Conservation (phyloP, 768 basidiomycete genomes). For the Leccinum arenicola region DNA sequence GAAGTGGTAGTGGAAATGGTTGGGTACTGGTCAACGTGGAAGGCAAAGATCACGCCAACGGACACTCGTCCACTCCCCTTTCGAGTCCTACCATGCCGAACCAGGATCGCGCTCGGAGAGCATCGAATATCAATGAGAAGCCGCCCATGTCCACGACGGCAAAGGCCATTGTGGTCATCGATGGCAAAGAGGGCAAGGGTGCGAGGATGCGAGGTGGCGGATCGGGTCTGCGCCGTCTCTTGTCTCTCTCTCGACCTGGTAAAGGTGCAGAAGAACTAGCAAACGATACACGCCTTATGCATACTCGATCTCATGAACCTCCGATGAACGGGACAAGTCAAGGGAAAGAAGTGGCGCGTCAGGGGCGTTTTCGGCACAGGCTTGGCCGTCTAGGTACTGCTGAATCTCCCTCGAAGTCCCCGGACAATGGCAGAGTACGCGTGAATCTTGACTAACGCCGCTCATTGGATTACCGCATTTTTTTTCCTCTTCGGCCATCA, state of each 20-base stretch:
- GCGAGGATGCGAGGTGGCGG: constrained; percentile 25
- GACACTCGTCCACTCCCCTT: constrained; percentile 23
- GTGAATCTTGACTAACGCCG: constrained; percentile 33
- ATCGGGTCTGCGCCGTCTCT: constrained; percentile 31
- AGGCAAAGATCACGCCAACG: constrained; percentile 33
- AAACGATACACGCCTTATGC: constrained; percentile 23
- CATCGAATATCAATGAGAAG: constrained; percentile 27
- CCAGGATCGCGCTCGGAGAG: constrained; percentile 29
- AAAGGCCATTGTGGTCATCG: constrained; percentile 61
- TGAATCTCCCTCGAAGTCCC: constrained; percentile 29
- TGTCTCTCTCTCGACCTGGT: constrained; percentile 31
- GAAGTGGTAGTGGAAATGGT: constrained; percentile 46
- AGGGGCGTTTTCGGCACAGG: constrained; percentile 29
- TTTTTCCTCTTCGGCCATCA: neutral
- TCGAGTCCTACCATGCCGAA: constrained; percentile 28
- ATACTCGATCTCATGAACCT: constrained; percentile 27
- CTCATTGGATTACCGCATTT: constrained; percentile 17
- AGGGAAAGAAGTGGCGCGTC: constrained; percentile 20
- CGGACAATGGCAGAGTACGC: constrained; percentile 34
- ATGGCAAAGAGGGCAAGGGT: constrained; percentile 46
- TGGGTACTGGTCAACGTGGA: constrained; percentile 70
- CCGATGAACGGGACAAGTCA: constrained; percentile 19
- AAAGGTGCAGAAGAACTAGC: constrained; percentile 30
- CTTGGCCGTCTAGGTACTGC: constrained; percentile 27
- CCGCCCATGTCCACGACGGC: constrained; percentile 46